Conservation (phyloP, 805 yeast genomes). For the Myxozyma mucilagina region DNA sequence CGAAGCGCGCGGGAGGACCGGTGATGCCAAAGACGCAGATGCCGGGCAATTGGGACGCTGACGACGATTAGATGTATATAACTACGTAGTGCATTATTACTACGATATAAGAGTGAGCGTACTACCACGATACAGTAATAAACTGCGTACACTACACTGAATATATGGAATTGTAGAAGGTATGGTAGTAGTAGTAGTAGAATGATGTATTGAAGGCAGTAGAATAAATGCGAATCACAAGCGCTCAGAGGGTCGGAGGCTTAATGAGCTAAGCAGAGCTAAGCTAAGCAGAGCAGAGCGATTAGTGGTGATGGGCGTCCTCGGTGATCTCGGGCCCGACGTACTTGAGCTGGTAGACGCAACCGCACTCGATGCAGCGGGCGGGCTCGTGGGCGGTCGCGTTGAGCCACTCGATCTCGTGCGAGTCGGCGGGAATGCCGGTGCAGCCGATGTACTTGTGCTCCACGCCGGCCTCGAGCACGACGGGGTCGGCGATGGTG, state of each 20-base stretch:
- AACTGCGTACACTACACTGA: no score
- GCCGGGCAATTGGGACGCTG: slow-evolving; percentile 97
- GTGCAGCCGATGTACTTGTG: slow-evolving; percentile 83
- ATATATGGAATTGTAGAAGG: no score
- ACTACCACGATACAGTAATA: no score
- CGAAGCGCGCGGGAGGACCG: slow-evolving; percentile 99
- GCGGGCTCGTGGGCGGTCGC: slow-evolving; percentile 58
- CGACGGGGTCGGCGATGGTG: slow-evolving; percentile 83
- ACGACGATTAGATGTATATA: slow-evolving; percentile 46
- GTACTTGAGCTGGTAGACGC: slow-evolving; percentile 84
- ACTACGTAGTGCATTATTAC: neutral
- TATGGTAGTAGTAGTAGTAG: no score
- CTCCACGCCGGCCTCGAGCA: slow-evolving; percentile 75
- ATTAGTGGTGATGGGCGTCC: slow-evolving; percentile 44
- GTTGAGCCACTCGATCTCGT: slow-evolving; percentile 58
- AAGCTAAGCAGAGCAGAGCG: neutral
- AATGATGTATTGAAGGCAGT: no score
- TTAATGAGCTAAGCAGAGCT: no score
- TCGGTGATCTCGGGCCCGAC: slow-evolving; percentile 70
- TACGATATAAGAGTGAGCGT: no score
- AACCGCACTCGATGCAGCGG: slow-evolving; percentile 99
- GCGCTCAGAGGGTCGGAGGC: no score
- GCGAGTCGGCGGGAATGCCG: slow-evolving; percentile 93
- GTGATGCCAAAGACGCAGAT: slow-evolving; percentile 79
- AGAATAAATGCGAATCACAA: no score